Evolutionary conservation across 1,284 basidiomycete genomes (phyloP).

Genomic region (Apiotrichum veenhuisii): DNA sequence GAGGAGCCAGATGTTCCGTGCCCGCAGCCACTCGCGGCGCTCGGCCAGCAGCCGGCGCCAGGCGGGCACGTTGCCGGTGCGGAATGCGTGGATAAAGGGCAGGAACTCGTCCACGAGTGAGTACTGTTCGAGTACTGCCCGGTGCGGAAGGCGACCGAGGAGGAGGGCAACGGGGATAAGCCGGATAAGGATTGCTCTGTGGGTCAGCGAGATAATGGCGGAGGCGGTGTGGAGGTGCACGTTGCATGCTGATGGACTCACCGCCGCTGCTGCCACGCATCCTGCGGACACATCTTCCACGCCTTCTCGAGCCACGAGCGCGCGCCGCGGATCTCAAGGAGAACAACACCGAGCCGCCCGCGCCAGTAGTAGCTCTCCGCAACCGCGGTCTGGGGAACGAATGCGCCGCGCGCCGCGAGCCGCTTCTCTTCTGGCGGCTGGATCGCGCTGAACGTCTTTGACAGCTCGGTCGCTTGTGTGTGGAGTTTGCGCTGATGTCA

Average conservation of each 20-base stretch:
- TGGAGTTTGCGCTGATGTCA: conserved; percentile 35
- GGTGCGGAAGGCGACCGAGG: conserved; percentile 41
- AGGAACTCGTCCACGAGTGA: conserved; percentile 36
- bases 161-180: conserved; percentile 49
- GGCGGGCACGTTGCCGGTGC: conserved; percentile 39
- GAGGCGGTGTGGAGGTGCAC: neutral
- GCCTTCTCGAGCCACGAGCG: conserved; percentile 39
- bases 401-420: conserved; percentile 21
- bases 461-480: conserved; percentile 37
- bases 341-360: conserved; percentile 35
- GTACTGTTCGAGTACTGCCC: conserved; percentile 36
- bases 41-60: conserved; percentile 42
- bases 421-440: conserved; percentile 35
- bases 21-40: conserved; percentile 46
- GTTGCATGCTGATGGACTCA: neutral
- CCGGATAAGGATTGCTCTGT: conserved; percentile 49
- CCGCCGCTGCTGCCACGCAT: conserved; percentile 34
- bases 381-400: conserved; percentile 24
- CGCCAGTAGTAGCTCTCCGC: conserved; percentile 46
- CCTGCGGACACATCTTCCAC: conserved; percentile 29
- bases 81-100: conserved; percentile 45
- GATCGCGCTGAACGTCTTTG: conserved; percentile 26
- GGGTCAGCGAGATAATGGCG: neutral
- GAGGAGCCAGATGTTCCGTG: conserved; percentile 46
- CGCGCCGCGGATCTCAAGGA: conserved; percentile 36